These are phyloP conservation scores for Trichoderma guizhouense DNA, from an alignment of 2,329 filamentous ascomycete species.

Conservation along the genomic window DNA sequence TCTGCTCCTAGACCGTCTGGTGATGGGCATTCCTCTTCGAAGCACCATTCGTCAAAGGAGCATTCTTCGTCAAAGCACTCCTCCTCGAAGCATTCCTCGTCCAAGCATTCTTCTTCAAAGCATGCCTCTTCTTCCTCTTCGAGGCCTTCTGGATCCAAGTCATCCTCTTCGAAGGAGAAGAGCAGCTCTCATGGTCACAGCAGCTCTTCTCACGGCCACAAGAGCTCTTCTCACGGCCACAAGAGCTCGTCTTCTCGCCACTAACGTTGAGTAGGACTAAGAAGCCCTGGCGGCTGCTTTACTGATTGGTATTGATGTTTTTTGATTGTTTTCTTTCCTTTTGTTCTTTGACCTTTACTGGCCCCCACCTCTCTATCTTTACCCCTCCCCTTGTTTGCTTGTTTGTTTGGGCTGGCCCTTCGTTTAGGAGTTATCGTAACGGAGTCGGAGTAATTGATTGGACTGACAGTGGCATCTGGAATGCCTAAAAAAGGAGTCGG, in stretches of 20 bases:
- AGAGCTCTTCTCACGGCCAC: not conserved
- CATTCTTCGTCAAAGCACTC: not conserved
- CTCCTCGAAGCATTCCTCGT: not conserved
- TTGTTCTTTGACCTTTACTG: no score
- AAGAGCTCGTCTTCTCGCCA: not conserved
- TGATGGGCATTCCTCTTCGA: not conserved
- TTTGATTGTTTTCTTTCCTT: not conserved
- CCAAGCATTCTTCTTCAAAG: not conserved
- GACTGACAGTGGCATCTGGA: not conserved
- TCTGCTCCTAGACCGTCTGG: not conserved
- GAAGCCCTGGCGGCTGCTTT: not conserved
- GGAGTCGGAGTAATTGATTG: not conserved
- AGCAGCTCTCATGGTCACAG: not conserved
- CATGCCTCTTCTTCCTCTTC: not conserved
- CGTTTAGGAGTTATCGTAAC: not conserved
- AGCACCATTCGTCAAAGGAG: not conserved
- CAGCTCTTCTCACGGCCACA: not conserved
- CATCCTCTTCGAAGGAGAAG: not conserved
- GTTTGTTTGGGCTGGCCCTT: not conserved
- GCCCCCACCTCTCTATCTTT: not conserved
- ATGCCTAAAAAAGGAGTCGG: not conserved
- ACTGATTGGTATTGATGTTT: not conserved
- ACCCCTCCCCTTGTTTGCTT: not conserved
- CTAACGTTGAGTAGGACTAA: not conserved
- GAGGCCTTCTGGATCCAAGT: not conserved